Base-by-base conservation (phyloP, 2,329 filamentous ascomycete species). In the Arthrobotrys pseudoclavata region DNA sequence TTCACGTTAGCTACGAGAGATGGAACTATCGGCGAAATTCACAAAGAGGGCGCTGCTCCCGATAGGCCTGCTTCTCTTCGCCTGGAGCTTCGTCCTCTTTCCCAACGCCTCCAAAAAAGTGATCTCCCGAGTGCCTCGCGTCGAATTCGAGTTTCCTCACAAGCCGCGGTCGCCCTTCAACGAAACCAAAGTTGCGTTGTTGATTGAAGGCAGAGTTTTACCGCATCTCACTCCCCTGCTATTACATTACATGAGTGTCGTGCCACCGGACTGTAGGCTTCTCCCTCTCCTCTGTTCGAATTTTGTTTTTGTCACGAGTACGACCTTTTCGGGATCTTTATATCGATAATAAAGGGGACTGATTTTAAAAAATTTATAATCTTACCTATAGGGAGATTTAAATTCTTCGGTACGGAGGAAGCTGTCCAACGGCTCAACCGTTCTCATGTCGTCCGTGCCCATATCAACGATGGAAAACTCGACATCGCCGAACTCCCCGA, bases 221-320 rank as follows among this genome's bases (percentile, higher is more conserved):
- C 84, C 87, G 2, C 83, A 86, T 77, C 85, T 89, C 48, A 87
- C 86, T 2, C 87, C 87, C 0, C 83, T 88, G 45, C 83, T 88
- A 82, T 84, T 88, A 24, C 87, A 89, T 81, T 87, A 88, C 83
- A 88, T 88, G 79, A 84, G 86, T 3, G 86, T 88, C 20, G 85
- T 89, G 1, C 87, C 87, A 3, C 85, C 86, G 0, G 87, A 88
- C 83, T 89, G 87, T 87, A 85, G 85, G 31, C 88, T 88, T 85
- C 85, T 31, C 31, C 1, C 37, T 26, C 31, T 1, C 15, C 18
- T 60, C 24, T 34, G n/a, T 13, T n/a, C 7, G 7, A 13, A n/a
- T 2, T 22, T n/a, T 22, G 10, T 9, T 50, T 26, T 45, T 22
- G 5, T 34, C 15, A 12, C 26, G 7, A 3, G 18, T 53, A 34